These are phyloP conservation scores for Porogramme epimiltina DNA, from an alignment of 1,284 basidiomycete genomes.

Conservation along the genomic window DNA sequence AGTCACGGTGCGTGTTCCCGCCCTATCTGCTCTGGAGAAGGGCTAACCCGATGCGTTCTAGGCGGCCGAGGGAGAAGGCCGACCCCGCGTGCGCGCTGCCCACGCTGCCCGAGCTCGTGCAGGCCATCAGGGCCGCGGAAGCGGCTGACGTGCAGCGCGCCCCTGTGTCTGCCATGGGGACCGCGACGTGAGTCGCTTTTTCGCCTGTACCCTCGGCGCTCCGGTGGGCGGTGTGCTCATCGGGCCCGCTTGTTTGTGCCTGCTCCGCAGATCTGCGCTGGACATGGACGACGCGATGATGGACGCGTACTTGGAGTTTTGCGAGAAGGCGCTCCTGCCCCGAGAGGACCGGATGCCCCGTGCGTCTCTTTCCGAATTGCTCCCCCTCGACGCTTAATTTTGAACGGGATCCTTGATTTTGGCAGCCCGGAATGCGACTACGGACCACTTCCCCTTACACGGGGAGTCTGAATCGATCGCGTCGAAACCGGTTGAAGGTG, in stretches of 20 bases:
- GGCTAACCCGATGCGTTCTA: neutral
- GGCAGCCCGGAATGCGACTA: conserved; percentile 24
- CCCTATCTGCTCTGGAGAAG: neutral
- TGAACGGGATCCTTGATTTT: too few species aligned
- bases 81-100: conserved; percentile 73
- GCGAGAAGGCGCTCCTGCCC: conserved; percentile 55
- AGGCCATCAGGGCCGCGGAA: conserved; percentile 43
- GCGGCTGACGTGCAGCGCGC: conserved; percentile 26
- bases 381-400: neutral
- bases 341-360: conserved; percentile 21
- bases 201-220: neutral
- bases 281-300: conserved; percentile 55
- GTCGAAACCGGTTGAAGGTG: neutral
- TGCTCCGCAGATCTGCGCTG: conserved; percentile 48
- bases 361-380: too few species aligned
- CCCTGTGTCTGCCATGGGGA: conserved; percentile 14
- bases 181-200: conserved; percentile 2
- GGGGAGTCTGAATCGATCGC: neutral
- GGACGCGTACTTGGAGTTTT: conserved; percentile 72
- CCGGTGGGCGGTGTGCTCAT: neutral
- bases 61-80: conserved; percentile 40
- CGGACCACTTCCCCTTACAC: conserved; percentile 27
- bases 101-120: conserved; percentile 51
- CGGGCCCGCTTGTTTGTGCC: neutral
- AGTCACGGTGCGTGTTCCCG: conserved; percentile 46